phyloP scores from a whole-genome alignment of 805 yeast species.

The Lachancea sp. region DNA sequence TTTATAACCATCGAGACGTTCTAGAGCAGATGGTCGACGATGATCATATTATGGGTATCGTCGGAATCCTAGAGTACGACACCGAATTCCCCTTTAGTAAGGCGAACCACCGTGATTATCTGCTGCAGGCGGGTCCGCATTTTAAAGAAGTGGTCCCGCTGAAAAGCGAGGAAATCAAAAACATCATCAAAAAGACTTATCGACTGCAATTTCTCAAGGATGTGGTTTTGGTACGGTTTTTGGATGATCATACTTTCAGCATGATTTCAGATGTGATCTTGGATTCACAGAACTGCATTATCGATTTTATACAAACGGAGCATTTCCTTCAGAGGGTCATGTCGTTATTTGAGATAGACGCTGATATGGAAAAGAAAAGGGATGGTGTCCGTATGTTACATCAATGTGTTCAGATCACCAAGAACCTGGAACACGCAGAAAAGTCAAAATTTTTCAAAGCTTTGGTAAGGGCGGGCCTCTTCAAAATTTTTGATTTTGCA shows the following conservation, averaged over 20 bases:
- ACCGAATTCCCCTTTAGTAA: slow-evolving; percentile 76
- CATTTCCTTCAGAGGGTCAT: slow-evolving; percentile 55
- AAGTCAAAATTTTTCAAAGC: slow-evolving; percentile 57
- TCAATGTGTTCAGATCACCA: slow-evolving; percentile 73
- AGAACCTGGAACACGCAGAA: slow-evolving; percentile 57
- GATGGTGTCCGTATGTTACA: slow-evolving; percentile 76
- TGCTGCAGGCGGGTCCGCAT: slow-evolving; percentile 41
- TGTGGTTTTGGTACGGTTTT: slow-evolving; percentile 70
- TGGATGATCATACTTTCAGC: slow-evolving; percentile 75
- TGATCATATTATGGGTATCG: slow-evolving; percentile 47
- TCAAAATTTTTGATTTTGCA: slow-evolving; percentile 66
- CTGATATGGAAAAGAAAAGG: slow-evolving; percentile 34
- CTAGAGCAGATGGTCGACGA: slow-evolving; percentile 54
- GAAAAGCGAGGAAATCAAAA: slow-evolving; percentile 41
- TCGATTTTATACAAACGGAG: slow-evolving; percentile 29
- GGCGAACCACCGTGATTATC: slow-evolving; percentile 69
- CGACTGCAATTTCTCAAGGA: slow-evolving; percentile 77
- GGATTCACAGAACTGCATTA: slow-evolving; percentile 30
- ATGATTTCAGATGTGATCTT: slow-evolving; percentile 44
- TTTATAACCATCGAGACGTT: slow-evolving; percentile 63
- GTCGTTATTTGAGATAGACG: slow-evolving; percentile 38
- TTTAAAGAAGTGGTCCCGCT: slow-evolving; percentile 71
- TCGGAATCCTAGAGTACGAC: slow-evolving; percentile 85
- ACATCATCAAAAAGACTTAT: slow-evolving; percentile 66
- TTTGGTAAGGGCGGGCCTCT: slow-evolving; percentile 61